Conservation (phyloP, 345 rosid species). For the Arabis alpina region DNA sequence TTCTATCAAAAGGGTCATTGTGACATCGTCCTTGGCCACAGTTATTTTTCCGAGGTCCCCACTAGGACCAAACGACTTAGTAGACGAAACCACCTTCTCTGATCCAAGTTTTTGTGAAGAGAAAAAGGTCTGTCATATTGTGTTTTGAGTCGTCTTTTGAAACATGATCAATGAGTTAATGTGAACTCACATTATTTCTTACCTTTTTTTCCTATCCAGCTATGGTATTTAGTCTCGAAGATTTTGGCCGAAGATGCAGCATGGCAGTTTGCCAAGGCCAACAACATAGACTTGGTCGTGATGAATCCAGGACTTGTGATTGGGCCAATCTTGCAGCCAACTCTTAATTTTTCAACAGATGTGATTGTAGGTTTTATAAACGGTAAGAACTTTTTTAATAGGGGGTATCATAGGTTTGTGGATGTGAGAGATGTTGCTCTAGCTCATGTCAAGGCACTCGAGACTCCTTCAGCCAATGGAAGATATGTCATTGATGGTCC, state of each 20-base stretch:
- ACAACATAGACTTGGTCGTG: slow-evolving; percentile 46
- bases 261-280: slow-evolving; percentile 46
- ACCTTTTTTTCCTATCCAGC: slow-evolving; percentile 30
- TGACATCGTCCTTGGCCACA: slow-evolving; percentile 57
- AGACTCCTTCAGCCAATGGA: slow-evolving; percentile 51
- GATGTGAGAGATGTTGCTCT: slow-evolving; percentile 59
- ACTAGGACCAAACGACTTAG: slow-evolving; percentile 33
- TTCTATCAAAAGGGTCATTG: slow-evolving; percentile 52
- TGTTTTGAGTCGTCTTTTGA: not conserved
- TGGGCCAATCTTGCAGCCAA: slow-evolving; percentile 53
- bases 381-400: slow-evolving; percentile 37
- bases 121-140: slow-evolving; percentile 29
- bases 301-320: slow-evolving; percentile 49
- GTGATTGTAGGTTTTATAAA: slow-evolving; percentile 35
- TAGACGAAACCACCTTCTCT: slow-evolving; percentile 56
- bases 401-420: slow-evolving; percentile 37
- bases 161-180: not conserved
- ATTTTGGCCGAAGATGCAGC: slow-evolving; percentile 56
- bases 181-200: not conserved
- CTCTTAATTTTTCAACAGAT: slow-evolving; percentile 35
- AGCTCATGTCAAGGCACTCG: slow-evolving; percentile 56
- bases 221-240: slow-evolving; percentile 52
- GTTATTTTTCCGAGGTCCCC: slow-evolving; percentile 35
- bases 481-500: slow-evolving; percentile 48
- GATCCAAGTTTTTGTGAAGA: slow-evolving; percentile 44